These are phyloP conservation scores for Saturnispora kantuleensis DNA, from an alignment of 805 yeast species.

Conservation along the genomic window DNA sequence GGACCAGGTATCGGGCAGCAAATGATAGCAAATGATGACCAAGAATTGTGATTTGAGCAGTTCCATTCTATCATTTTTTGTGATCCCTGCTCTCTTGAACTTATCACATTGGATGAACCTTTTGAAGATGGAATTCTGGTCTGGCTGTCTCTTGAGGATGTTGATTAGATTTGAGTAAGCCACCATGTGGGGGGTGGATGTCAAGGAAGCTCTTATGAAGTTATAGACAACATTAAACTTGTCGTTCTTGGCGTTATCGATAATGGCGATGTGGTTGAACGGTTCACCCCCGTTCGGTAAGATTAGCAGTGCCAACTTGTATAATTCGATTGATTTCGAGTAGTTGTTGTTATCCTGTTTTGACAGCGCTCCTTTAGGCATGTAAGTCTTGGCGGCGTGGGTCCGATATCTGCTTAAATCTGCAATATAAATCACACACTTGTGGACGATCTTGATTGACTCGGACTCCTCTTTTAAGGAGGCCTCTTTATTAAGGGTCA, in stretches of 20 bases:
- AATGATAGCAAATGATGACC: conserved; percentile 28
- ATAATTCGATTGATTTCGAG: conserved; percentile 35
- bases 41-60: conserved; percentile 26
- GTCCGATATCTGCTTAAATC: conserved; percentile 50
- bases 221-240: conserved; percentile 40
- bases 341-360: conserved; percentile 33
- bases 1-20: conserved; percentile 34
- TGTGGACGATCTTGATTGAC: conserved; percentile 22
- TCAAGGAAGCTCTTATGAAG: conserved; percentile 45
- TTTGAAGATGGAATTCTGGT: conserved; percentile 20
- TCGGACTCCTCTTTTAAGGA: neutral
- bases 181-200: conserved; percentile 39
- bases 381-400: conserved; percentile 35
- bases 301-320: conserved; percentile 43
- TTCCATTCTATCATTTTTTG: conserved; percentile 27
- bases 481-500: neutral
- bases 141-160: conserved; percentile 28
- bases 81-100: conserved; percentile 19
- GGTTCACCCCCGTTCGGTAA: conserved; percentile 65
- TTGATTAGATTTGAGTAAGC: conserved; percentile 39
- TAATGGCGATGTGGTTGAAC: conserved; percentile 49
- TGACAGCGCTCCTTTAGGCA: conserved; percentile 24
- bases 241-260: conserved; percentile 40
- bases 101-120: conserved; percentile 21
- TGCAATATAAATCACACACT: conserved; percentile 45